These are phyloP conservation scores for Viridothelium virens DNA, from an alignment of 495 filamentous ascomycete species.

Conservation along the genomic window DNA sequence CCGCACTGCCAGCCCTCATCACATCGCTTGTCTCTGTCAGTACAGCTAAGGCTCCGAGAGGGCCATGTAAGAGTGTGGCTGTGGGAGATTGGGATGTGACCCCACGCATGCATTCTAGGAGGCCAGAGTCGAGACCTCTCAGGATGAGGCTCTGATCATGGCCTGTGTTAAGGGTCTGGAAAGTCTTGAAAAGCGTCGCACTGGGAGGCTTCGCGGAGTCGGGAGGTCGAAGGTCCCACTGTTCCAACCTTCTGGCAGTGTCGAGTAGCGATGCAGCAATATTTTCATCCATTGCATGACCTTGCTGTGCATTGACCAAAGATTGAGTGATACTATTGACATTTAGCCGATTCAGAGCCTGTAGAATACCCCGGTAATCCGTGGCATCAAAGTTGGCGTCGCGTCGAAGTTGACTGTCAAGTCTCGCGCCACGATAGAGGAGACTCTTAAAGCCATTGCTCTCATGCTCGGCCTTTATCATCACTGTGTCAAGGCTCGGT, in stretches of 20 bases:
- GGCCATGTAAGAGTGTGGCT: slow-evolving; percentile 35
- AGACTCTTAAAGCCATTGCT: slow-evolving; percentile 79
- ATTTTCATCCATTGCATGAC: slow-evolving; percentile 40
- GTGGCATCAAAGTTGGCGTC: slow-evolving; percentile 34
- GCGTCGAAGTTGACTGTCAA: slow-evolving; percentile 70
- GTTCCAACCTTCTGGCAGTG: slow-evolving; percentile 77
- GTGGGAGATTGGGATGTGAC: neutral
- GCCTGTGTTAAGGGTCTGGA: slow-evolving; percentile 69
- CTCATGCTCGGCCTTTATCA: slow-evolving; percentile 85
- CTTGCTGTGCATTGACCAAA: slow-evolving; percentile 54
- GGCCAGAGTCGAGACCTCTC: neutral
- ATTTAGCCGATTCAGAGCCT: slow-evolving; percentile 57
- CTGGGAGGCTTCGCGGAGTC: slow-evolving; percentile 51
- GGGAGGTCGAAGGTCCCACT: slow-evolving; percentile 85
- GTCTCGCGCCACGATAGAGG: slow-evolving; percentile 82
- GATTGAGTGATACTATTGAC: slow-evolving; percentile 66
- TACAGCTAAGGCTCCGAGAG: slow-evolving; percentile 64
- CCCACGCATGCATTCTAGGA: slow-evolving; percentile 9
- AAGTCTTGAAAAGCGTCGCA: slow-evolving; percentile 65
- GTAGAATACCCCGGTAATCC: slow-evolving; percentile 46
- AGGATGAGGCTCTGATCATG: slow-evolving; percentile 32
- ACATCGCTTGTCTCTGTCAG: slow-evolving; percentile 77
- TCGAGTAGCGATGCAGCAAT: slow-evolving; percentile 52
- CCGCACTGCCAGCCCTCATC: slow-evolving; percentile 48
- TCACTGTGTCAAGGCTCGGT: slow-evolving; percentile 63